Base-by-base conservation (phyloP, 345 rosid genomes). In the Aethionema arabicum region DNA sequence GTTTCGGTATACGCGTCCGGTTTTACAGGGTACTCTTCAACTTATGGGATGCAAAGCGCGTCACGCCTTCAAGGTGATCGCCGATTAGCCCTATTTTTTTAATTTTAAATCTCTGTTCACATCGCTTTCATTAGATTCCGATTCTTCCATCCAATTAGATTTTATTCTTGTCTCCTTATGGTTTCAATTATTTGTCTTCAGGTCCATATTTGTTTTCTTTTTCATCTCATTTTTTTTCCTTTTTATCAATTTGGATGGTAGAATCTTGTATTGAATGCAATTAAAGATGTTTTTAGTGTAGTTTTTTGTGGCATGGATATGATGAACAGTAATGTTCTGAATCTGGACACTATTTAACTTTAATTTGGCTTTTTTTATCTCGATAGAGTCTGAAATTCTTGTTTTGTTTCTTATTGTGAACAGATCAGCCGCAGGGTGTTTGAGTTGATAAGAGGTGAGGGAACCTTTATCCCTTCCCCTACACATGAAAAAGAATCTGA, bases 31-130 rank as follows among this genome's bases (percentile, higher is more conserved):
- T 41, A 82, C 96, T 72, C 90, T 93, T 61, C 97, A 90, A 72
- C 88, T 93, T 41, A 93, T 93, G 89, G 99, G 97, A 21, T 93
- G 99, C 76, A 93, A 93, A 75, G 82, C 99, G 8, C 91, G 96
- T 33, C 99, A 93, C 66, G 99, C 97, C 59, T 93, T 90, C 72
- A 93, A 93, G 96, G 99, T 93, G 16, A 21, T 67, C 57, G 5
- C 21, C 6, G 2, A 2, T 40, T 32, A 13, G 0, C 1, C 4
- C 11, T 0, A 13, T 7, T 37, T 11, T 61, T 43, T 41, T 30
- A 11, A 21, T 64, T 64, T 21, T 43, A 6, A 9, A 32, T 36
- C n/a, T 40, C 7, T 8, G 29, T 51, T 2, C 49, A 56, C 41
- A 47, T 67, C 59, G 60, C 51, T 73, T 54, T 67, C 68, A 7